These are phyloP conservation scores for Zarea fungicola DNA, from an alignment of 2,329 filamentous ascomycete species.

Conservation along the genomic window DNA sequence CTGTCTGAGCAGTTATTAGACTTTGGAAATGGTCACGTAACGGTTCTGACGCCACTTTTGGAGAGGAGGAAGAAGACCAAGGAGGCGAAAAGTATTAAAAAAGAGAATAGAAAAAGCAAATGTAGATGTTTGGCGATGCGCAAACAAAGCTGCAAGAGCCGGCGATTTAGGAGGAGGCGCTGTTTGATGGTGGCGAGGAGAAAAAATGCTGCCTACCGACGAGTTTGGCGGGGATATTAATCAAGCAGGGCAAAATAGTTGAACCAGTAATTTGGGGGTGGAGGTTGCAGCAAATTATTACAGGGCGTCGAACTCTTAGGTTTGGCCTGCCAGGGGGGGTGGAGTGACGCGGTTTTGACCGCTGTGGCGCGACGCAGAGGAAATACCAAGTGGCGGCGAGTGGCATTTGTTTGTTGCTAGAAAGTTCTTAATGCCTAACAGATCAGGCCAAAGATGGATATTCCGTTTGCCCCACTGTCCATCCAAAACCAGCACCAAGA, in stretches of 20 bases:
- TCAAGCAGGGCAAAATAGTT: constrained; percentile 7
- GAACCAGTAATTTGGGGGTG: constrained; percentile 6
- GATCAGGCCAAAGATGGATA: constrained; percentile 1
- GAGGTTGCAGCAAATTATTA: constrained; percentile 5
- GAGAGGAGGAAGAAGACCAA: neutral
- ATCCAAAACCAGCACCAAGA: neutral
- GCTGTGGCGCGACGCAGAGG: too few species aligned
- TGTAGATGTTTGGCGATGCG: too few species aligned
- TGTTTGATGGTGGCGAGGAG: constrained; percentile 10
- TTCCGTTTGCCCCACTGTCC: neutral
- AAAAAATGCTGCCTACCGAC: neutral
- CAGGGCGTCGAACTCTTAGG: neutral
- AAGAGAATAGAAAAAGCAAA: neutral
- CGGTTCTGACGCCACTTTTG: neutral
- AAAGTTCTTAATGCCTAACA: constrained; percentile 3
- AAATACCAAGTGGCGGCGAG: too few species aligned
- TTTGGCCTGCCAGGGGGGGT: neutral
- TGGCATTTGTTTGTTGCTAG: neutral
- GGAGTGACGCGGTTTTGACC: constrained; percentile 12
- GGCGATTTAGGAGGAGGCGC: neutral
- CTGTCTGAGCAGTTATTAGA: constrained; percentile 5
- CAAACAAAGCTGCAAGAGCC: too few species aligned
- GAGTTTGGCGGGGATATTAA: neutral
- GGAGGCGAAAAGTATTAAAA: neutral
- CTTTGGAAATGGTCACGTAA: constrained; percentile 3